phyloP scores from a whole-genome alignment of 164 flowering plant genomes.

The Houttuynia cordata region DNA sequence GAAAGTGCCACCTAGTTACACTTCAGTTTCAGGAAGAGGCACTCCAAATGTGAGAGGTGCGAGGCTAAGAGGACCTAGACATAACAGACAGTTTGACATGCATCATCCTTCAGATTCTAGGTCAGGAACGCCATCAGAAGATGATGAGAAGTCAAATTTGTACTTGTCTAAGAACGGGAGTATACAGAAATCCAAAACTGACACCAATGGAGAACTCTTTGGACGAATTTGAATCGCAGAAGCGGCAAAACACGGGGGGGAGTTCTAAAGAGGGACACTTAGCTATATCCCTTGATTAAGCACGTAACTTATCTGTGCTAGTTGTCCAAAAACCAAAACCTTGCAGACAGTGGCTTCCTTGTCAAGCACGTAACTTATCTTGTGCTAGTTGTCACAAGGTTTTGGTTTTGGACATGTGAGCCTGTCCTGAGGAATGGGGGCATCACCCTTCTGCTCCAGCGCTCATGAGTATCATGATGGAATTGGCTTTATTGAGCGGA shows the following conservation, averaged over 20 bases:
- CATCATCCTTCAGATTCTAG: slow-evolving; percentile 39
- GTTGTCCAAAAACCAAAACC: no score
- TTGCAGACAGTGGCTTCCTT: neutral
- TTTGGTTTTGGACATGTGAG: neutral
- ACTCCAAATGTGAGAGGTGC: slow-evolving; percentile 33
- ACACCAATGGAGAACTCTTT: slow-evolving; percentile 28
- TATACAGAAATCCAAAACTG: slow-evolving; percentile 27
- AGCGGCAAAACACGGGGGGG: slow-evolving; percentile 24
- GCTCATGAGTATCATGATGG: neutral
- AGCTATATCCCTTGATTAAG: slow-evolving; percentile 9
- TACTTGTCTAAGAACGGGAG: slow-evolving; percentile 36
- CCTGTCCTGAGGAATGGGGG: neutral
- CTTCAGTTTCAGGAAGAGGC: slow-evolving; percentile 28
- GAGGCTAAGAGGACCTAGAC: slow-evolving; percentile 45
- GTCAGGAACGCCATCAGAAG: slow-evolving; percentile 47
- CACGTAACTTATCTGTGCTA: neutral
- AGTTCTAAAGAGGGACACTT: slow-evolving; percentile 20
- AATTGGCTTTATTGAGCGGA: neutral
- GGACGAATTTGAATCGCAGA: slow-evolving; percentile 43
- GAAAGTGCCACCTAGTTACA: slow-evolving; percentile 27
- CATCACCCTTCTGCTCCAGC: neutral
- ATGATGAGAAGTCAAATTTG: slow-evolving; percentile 27
- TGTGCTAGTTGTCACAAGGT: neutral
- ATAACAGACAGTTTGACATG: slow-evolving; percentile 37
- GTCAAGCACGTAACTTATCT: neutral